Evolutionary conservation across 305 asterid species (phyloP).

Genomic region (Fraxinus albicans): DNA sequence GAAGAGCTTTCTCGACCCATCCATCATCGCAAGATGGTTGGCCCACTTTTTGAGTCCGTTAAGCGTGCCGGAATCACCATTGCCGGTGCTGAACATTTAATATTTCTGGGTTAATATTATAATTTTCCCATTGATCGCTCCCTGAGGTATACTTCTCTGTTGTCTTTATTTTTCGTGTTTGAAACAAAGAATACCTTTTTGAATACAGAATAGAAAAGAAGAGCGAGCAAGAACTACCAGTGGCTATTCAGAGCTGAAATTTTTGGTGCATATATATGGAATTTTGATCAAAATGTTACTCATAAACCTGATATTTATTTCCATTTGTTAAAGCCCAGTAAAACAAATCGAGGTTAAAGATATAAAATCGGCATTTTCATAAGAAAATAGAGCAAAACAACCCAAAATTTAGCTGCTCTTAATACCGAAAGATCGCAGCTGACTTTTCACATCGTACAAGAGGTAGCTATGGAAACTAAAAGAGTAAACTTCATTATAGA

Average conservation of each 20-base stretch:
- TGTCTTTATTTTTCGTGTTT: background rate
- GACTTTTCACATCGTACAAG: background rate
- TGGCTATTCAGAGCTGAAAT: background rate
- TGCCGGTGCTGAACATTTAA: conserved; percentile 53
- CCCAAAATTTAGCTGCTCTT: background rate
- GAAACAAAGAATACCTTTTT: background rate
- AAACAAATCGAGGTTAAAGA: background rate
- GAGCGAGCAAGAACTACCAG: background rate
- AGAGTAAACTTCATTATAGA: background rate
- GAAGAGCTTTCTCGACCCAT: conserved; percentile 61
- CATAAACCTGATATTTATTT: background rate
- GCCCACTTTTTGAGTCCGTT: conserved; percentile 54
- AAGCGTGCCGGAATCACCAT: conserved; percentile 53
- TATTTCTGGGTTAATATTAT: conserved; percentile 39
- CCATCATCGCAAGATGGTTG: conserved; percentile 54
- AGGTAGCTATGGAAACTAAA: background rate
- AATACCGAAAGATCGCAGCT: background rate
- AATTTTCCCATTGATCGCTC: background rate
- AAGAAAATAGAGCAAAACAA: background rate
- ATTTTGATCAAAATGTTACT: background rate
- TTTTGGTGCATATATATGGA: background rate
- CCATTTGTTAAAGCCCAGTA: background rate
- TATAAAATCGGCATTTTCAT: background rate
- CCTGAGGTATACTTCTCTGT: conserved; percentile 17
- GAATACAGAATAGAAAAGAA: background rate